A percentile compares a stretch with the other conserved stretches of the same genome.
Evolutionary conservation across 192 early-diverging fungal genomes (phyloP).

Genomic region (Entomortierella chlamydospora): DNA sequence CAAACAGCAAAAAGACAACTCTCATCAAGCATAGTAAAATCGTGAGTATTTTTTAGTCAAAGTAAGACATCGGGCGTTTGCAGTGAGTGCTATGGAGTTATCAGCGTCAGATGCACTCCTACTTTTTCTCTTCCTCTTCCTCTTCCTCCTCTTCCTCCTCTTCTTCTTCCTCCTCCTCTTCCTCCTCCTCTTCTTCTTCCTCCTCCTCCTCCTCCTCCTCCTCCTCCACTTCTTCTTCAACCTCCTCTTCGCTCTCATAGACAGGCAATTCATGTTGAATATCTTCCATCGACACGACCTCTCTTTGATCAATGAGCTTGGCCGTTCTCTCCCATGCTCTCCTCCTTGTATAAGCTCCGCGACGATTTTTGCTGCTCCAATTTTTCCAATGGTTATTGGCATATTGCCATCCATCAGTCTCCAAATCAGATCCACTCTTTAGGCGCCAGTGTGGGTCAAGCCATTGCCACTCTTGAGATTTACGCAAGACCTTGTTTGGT

Average conservation of each 20-base stretch:
- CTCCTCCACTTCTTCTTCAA: conserved; percentile 24
- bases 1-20: too few species aligned
- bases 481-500: conserved; percentile 55
- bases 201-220: conserved; percentile 16
- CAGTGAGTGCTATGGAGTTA: too few species aligned
- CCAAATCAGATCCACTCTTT: conserved; percentile 48
- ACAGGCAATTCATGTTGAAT: conserved; percentile 20
- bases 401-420: conserved; percentile 68
- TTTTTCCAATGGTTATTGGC: conserved; percentile 67
- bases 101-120: background rate
- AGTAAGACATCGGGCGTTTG: too few species aligned
- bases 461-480: conserved; percentile 65
- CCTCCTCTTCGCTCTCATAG: background rate
- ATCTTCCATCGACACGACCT: conserved; percentile 41
- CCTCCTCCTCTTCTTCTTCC: conserved; percentile 3
- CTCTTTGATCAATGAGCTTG: conserved; percentile 57
- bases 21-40: too few species aligned
- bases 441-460: conserved; percentile 64
- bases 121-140: background rate
- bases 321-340: conserved; percentile 66
- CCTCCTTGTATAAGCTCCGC: conserved; percentile 63
- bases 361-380: conserved; percentile 54
- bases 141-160: conserved; percentile 7
- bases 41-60: too few species aligned
- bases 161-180: background rate